Conservation (phyloP, 2,329 filamentous ascomycete species). For the Aspergillus ruber region DNA sequence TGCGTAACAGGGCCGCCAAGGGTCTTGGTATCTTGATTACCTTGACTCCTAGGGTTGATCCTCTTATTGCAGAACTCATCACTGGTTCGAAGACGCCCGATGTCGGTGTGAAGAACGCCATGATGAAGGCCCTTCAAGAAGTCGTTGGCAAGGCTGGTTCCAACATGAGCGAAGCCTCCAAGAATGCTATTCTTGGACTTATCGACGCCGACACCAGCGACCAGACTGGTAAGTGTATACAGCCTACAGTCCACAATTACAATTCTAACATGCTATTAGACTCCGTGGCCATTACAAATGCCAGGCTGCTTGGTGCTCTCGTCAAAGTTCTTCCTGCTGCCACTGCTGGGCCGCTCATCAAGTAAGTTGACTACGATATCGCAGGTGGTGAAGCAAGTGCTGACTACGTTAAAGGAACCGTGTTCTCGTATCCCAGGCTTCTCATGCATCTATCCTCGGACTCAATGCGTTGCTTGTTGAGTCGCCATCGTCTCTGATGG, state of each 20-base stretch:
- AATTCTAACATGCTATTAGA: constrained; percentile 31
- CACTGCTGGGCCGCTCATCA: constrained; percentile 55
- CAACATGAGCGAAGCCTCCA: constrained; percentile 90
- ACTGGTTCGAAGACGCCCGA: constrained; percentile 92
- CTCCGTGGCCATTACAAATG: constrained; percentile 79
- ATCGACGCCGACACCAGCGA: constrained; percentile 81
- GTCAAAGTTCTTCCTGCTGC: constrained; percentile 78
- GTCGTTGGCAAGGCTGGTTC: constrained; percentile 89
- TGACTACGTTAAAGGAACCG: constrained; percentile 56
- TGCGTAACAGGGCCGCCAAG: constrained; percentile 84
- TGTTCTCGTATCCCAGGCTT: constrained; percentile 71
- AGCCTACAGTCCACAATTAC: not conserved
- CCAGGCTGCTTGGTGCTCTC: constrained; percentile 80
- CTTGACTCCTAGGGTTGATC: constrained; percentile 89
- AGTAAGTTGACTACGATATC: constrained; percentile 30
- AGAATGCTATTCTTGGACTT: constrained; percentile 74
- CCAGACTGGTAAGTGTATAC: constrained; percentile 50
- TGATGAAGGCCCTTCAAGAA: constrained; percentile 94
- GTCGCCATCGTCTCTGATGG: constrained; percentile 63
- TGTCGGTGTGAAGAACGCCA: constrained; percentile 80
- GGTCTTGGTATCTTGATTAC: constrained; percentile 93
- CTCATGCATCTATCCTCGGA: constrained; percentile 71
- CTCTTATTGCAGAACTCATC: constrained; percentile 84
- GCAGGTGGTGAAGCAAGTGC: constrained; percentile 1
- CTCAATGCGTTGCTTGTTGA: constrained; percentile 86